These are phyloP conservation scores for Candida bentonensis DNA, from an alignment of 805 yeast species.

Conservation along the genomic window DNA sequence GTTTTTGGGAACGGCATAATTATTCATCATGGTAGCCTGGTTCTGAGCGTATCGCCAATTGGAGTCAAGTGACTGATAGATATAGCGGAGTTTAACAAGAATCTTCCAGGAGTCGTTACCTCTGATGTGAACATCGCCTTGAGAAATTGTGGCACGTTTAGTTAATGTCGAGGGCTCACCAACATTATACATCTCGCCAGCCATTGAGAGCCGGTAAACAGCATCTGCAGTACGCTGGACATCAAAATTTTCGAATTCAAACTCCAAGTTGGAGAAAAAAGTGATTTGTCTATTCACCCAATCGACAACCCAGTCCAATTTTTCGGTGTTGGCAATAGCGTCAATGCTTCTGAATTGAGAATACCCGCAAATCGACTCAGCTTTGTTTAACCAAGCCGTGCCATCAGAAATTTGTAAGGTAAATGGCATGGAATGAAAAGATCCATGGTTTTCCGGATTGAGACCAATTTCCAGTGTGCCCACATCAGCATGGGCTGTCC, in stretches of 20 bases:
- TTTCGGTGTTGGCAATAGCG: background rate
- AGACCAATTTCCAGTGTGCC: background rate
- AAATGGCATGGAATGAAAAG: background rate
- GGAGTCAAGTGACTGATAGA: background rate
- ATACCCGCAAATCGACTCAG: background rate
- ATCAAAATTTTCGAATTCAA: background rate
- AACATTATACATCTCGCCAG: background rate
- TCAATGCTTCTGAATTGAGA: background rate
- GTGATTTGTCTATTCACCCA: background rate
- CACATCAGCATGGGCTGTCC: background rate
- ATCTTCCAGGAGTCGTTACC: conserved; percentile 1
- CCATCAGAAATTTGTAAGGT: background rate
- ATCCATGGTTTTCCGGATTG: background rate
- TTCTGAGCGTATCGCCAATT: background rate
- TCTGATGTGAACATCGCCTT: background rate
- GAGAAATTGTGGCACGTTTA: background rate
- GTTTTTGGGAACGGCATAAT: background rate
- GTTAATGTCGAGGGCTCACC: conserved; percentile 1
- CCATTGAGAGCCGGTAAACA: background rate
- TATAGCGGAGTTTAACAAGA: background rate
- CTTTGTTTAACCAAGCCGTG: background rate
- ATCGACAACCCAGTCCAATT: background rate
- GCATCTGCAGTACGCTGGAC: background rate
- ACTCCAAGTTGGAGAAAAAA: background rate
- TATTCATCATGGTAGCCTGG: background rate